Conservation (phyloP, 116 monocot species). For the Phalaenopsis hybrid region DNA sequence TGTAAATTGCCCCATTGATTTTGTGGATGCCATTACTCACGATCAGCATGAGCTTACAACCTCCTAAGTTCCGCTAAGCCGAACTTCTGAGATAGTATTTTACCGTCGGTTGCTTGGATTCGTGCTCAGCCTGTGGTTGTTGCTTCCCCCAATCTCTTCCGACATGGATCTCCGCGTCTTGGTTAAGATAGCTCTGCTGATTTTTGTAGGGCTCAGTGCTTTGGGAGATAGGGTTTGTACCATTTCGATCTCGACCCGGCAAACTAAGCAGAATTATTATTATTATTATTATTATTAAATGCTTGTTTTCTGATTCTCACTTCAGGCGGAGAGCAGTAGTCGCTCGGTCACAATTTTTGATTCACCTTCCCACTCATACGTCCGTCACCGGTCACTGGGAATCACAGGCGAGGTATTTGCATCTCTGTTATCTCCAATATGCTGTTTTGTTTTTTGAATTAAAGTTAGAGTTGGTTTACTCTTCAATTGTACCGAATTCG, state of each 20-base stretch:
- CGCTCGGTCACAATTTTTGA: slow-evolving; percentile 6
- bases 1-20: too few relatives aligned
- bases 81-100: not conserved
- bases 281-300: not conserved
- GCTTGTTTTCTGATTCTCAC: not conserved
- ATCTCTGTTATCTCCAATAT: not conserved
- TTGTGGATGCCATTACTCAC: too few relatives aligned
- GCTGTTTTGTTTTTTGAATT: not conserved
- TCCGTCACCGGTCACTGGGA: slow-evolving; percentile 3
- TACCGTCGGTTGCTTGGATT: not conserved
- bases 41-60: too few relatives aligned
- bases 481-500: not conserved
- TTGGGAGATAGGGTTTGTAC: slow-evolving; percentile 11
- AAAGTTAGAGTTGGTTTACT: not conserved
- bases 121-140: not conserved
- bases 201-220: not conserved
- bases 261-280: not conserved
- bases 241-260: not conserved
- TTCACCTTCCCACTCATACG: not conserved
- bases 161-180: not conserved
- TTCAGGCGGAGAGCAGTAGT: not conserved
- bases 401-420: not conserved
- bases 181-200: not conserved
- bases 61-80: too few relatives aligned
- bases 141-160: not conserved